Percentiles rank a stretch among this genome's conserved stretches.
These are phyloP conservation scores for Calonectria montana DNA, from an alignment of 2,329 filamentous ascomycete species.

Conservation along the genomic window DNA sequence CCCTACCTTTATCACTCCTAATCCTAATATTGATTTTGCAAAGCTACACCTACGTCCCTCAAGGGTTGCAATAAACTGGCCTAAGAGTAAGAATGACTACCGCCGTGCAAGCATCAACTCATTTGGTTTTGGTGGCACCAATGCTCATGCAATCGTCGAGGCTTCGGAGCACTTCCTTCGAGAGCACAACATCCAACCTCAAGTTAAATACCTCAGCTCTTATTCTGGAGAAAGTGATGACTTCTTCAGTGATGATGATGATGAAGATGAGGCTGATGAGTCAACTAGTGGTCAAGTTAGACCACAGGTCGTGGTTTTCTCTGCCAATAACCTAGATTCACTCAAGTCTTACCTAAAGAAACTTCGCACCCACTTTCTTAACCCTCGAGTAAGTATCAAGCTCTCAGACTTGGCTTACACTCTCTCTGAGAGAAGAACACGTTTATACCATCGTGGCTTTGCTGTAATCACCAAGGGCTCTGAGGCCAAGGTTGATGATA, in stretches of 20 bases:
- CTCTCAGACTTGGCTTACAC: slow-evolving; percentile 45
- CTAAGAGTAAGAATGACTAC: slow-evolving; percentile 47
- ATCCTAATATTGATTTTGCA: slow-evolving; percentile 50
- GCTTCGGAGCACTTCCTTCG: slow-evolving; percentile 10
- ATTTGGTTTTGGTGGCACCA: slow-evolving; percentile 58
- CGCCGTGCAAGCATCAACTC: slow-evolving; percentile 50
- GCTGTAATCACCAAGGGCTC: slow-evolving; percentile 18
- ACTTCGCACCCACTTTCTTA: slow-evolving; percentile 36
- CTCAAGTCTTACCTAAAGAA: slow-evolving; percentile 20
- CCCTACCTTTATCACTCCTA: slow-evolving; percentile 51
- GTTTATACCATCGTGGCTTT: slow-evolving; percentile 34
- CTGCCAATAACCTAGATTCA: slow-evolving; percentile 27
- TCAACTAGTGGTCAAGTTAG: not conserved
- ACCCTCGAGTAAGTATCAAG: slow-evolving; percentile 36
- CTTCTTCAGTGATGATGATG: not conserved
- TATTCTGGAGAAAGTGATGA: slow-evolving; percentile 1
- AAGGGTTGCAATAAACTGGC: slow-evolving; percentile 47
- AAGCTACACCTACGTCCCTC: slow-evolving; percentile 15
- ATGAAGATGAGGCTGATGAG: not conserved
- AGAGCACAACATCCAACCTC: not conserved
- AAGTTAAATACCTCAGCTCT: not conserved
- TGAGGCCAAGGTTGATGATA: slow-evolving; percentile 4
- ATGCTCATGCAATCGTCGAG: slow-evolving; percentile 54
- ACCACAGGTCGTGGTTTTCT: slow-evolving; percentile 25
- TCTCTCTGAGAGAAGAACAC: slow-evolving; percentile 33